Conservation (phyloP, 768 basidiomycete genomes). For the Lyophyllum semitale region DNA sequence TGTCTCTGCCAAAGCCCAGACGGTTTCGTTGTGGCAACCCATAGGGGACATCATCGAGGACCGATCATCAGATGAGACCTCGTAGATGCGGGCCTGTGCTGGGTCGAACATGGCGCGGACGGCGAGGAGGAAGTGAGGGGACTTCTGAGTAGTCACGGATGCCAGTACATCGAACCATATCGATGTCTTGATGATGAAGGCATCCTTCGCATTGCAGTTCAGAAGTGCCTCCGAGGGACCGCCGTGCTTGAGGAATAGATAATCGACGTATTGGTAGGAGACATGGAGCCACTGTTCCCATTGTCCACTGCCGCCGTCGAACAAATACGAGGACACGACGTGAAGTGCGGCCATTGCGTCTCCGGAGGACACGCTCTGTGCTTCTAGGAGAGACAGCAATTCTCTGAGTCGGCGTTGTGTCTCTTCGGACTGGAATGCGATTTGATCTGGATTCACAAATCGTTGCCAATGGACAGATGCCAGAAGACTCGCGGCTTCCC, state of each 20-base stretch:
- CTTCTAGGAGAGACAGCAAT: slow-evolving; percentile 24
- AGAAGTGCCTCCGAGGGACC: slow-evolving; percentile 48
- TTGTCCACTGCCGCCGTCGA: slow-evolving; percentile 70
- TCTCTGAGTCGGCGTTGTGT: slow-evolving; percentile 25
- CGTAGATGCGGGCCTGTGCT: slow-evolving; percentile 39
- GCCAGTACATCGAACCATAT: slow-evolving; percentile 90
- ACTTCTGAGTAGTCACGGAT: slow-evolving; percentile 63
- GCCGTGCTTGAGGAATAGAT: slow-evolving; percentile 40
- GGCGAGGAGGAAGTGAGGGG: slow-evolving; percentile 56
- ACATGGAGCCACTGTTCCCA: slow-evolving; percentile 71
- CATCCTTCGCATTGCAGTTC: slow-evolving; percentile 46
- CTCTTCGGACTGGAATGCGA: slow-evolving; percentile 26
- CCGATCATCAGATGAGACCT: slow-evolving; percentile 29
- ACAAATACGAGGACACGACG: slow-evolving; percentile 75
- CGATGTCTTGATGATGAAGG: slow-evolving; percentile 81
- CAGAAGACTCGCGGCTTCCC: slow-evolving; percentile 63
- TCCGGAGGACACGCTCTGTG: slow-evolving; percentile 45
- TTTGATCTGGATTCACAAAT: slow-evolving; percentile 19
- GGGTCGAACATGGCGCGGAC: slow-evolving; percentile 62
- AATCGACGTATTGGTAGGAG: slow-evolving; percentile 56
- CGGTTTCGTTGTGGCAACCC: slow-evolving; percentile 81
- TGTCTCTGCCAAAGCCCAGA: slow-evolving; percentile 79
- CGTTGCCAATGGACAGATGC: slow-evolving; percentile 54
- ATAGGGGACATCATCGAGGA: slow-evolving; percentile 81
- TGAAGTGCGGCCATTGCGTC: slow-evolving; percentile 82